phyloP scores from a whole-genome alignment of 1,139 yeast species.

The Geotrichum candidum region DNA sequence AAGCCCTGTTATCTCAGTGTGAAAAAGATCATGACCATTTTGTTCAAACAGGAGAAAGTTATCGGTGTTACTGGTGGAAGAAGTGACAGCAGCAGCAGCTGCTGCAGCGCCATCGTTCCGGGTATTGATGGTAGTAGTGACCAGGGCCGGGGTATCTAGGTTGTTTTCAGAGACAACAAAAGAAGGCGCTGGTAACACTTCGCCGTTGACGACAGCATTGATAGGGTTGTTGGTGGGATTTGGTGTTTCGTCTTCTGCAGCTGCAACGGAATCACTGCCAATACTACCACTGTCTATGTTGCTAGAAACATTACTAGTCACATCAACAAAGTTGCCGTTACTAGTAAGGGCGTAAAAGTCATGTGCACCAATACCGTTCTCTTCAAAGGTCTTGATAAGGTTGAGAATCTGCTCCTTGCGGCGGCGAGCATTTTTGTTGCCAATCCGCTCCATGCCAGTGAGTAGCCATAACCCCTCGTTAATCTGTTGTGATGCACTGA shows the following conservation, averaged over 20 bases:
- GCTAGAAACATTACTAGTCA: not conserved
- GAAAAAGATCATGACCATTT: not conserved
- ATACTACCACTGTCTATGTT: not conserved
- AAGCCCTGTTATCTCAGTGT: not conserved
- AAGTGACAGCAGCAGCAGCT: no score
- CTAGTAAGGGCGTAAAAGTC: not conserved
- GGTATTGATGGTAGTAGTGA: no score
- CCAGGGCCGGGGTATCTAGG: no score
- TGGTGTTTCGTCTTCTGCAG: not conserved
- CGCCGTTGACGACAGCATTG: not conserved
- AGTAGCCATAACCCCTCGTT: conserved; percentile 7
- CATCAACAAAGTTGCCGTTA: not conserved
- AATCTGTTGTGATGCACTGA: conserved; percentile 3
- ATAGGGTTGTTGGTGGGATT: not conserved
- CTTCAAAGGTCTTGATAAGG: conserved; percentile 8
- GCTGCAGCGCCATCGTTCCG: no score
- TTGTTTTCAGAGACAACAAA: no score
- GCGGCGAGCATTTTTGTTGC: conserved; percentile 2
- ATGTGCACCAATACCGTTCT: conserved; percentile 7
- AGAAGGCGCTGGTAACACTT: not conserved
- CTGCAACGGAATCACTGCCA: not conserved
- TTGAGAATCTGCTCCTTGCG: conserved; percentile 5
- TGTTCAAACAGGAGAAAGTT: not conserved
- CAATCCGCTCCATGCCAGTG: conserved; percentile 2
- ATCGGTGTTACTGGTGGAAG: not conserved